Conservation (phyloP, 2,329 filamentous ascomycete genomes). For the Ceratocystis eucalypticola region DNA sequence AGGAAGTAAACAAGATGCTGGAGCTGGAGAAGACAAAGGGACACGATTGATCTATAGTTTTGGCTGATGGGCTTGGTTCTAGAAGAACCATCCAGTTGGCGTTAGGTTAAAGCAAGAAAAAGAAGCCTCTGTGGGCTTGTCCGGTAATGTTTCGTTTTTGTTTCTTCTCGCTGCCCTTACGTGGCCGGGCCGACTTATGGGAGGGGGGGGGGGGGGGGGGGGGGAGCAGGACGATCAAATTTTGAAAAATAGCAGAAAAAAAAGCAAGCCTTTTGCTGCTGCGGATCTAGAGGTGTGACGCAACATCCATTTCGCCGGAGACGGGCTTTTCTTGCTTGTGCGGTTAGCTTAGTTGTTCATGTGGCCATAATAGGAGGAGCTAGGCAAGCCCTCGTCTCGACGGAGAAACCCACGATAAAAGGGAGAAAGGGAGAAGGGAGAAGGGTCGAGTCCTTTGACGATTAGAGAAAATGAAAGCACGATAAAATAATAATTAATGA, state of each 20-base stretch:
- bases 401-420: neutral
- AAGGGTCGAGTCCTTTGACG: neutral
- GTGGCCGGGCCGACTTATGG: neutral
- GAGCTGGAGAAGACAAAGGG: neutral
- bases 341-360: no score
- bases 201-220: no score
- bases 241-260: neutral
- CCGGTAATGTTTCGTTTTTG: neutral
- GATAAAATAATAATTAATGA: neutral
- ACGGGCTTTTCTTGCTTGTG: neutral
- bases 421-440: neutral
- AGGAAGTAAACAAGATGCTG: neutral
- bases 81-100: neutral
- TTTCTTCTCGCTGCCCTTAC: neutral
- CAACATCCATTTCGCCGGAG: neutral
- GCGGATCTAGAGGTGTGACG: neutral
- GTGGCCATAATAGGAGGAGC: no score
- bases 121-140: neutral
- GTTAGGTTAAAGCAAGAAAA: neutral
- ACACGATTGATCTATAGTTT: neutral
- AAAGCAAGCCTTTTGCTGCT: neutral
- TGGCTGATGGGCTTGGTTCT: neutral
- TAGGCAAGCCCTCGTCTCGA: neutral
- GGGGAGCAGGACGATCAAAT: neutral
- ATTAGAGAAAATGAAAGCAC: neutral